phyloP scores from a whole-genome alignment of 2,329 filamentous ascomycete species.

The Exserohilum rostratum region DNA sequence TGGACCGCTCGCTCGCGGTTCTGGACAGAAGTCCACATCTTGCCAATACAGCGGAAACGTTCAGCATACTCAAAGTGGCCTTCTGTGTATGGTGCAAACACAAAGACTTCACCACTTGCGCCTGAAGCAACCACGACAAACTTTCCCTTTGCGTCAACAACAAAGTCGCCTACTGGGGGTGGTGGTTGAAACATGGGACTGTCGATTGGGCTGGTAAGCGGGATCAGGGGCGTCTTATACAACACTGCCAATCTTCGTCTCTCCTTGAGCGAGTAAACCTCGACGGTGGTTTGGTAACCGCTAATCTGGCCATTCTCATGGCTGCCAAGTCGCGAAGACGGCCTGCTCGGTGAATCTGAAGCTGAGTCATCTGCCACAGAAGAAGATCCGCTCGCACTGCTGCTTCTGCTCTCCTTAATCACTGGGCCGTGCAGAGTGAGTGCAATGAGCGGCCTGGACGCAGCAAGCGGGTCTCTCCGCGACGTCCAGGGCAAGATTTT shows the following conservation, averaged over 20 bases:
- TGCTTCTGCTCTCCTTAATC: slow-evolving; percentile 54
- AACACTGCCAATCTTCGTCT: slow-evolving; percentile 74
- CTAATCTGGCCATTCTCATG: slow-evolving; percentile 52
- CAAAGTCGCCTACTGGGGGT: slow-evolving; percentile 72
- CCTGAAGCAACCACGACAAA: slow-evolving; percentile 79
- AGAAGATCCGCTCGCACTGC: slow-evolving; percentile 43
- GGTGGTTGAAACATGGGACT: slow-evolving; percentile 72
- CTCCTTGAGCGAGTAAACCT: slow-evolving; percentile 85
- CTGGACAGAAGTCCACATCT: slow-evolving; percentile 89
- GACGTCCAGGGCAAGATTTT: slow-evolving; percentile 78
- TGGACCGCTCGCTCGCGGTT: slow-evolving; percentile 46
- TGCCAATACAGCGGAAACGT: slow-evolving; percentile 74
- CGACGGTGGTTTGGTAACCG: slow-evolving; percentile 83
- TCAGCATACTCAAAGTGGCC: slow-evolving; percentile 34
- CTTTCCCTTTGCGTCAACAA: slow-evolving; percentile 73
- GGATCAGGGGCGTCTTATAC: slow-evolving; percentile 70
- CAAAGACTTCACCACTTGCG: slow-evolving; percentile 82
- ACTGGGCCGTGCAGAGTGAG: slow-evolving; percentile 81
- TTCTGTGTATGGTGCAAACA: slow-evolving; percentile 59
- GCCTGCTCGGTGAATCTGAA: slow-evolving; percentile 46
- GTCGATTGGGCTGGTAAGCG: slow-evolving; percentile 61
- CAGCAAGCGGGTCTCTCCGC: slow-evolving; percentile 58
- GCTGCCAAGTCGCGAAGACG: slow-evolving; percentile 38
- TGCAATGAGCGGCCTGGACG: slow-evolving; percentile 74
- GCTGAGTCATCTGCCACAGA: slow-evolving; percentile 47